Percentiles rank a stretch among this genome's conserved stretches.
phyloP scores from a whole-genome alignment of 345 rosid genomes.

The Stellera chamaejasme region DNA sequence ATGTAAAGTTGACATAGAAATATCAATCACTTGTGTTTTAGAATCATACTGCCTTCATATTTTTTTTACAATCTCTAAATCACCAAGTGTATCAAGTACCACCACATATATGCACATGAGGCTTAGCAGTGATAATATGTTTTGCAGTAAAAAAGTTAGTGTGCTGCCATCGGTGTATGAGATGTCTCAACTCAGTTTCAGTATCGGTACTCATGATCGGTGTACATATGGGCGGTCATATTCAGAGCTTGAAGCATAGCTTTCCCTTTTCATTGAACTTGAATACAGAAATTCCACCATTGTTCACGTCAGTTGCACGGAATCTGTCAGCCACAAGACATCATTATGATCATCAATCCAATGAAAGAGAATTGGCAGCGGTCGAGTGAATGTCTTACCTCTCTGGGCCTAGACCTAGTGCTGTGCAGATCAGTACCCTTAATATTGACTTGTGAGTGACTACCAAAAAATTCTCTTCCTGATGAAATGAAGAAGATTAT shows the following conservation, averaged over 20 bases:
- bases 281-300: slow-evolving; percentile 47
- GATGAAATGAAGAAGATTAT: slow-evolving; percentile 12
- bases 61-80: no score
- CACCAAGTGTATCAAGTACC: no score
- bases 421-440: slow-evolving; percentile 58
- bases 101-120: no score
- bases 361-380: not conserved
- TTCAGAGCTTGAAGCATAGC: slow-evolving; percentile 58
- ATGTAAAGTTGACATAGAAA: no score
- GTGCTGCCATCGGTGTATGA: not conserved
- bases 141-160: no score
- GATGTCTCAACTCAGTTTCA: slow-evolving; percentile 13
- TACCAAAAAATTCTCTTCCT: slow-evolving; percentile 49
- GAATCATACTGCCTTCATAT: no score
- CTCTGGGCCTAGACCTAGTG: slow-evolving; percentile 48
- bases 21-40: no score
- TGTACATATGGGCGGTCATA: slow-evolving; percentile 54
- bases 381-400: slow-evolving; percentile 28
- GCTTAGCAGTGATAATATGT: no score
- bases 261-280: slow-evolving; percentile 40
- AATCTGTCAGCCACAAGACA: slow-evolving; percentile 28
- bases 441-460: slow-evolving; percentile 61
- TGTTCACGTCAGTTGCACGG: slow-evolving; percentile 48
- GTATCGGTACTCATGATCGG: slow-evolving; percentile 30
- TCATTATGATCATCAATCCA: not conserved